A percentile compares a stretch with the other conserved stretches of the same genome.
Conservation (phyloP, 345 rosid genomes). For the Arabidopsis arenosa region DNA sequence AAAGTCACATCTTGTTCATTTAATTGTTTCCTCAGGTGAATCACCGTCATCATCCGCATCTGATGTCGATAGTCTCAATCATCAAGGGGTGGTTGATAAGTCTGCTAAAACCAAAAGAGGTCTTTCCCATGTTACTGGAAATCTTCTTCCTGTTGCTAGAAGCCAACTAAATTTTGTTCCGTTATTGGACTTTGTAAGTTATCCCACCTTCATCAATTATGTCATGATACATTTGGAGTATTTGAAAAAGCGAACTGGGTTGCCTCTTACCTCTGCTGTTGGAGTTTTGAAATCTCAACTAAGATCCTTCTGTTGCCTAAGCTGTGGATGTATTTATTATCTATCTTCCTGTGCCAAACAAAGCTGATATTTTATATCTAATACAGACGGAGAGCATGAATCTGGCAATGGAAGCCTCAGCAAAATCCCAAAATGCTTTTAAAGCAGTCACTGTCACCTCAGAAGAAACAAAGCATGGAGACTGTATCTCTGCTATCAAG, state of each 20-base stretch:
- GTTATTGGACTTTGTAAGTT: slow-evolving; percentile 77
- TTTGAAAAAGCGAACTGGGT: not conserved
- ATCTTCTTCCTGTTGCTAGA: slow-evolving; percentile 51
- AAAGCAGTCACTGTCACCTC: slow-evolving; percentile 47
- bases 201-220: slow-evolving; percentile 14
- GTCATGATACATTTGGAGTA: slow-evolving; percentile 13
- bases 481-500: slow-evolving; percentile 56
- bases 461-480: slow-evolving; percentile 52
- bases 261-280: not conserved
- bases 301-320: slow-evolving; percentile 19
- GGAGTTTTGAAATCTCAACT: slow-evolving; percentile 15
- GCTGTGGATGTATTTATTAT: not conserved
- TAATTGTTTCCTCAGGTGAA: slow-evolving; percentile 64
- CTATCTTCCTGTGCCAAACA: slow-evolving; percentile 25
- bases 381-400: slow-evolving; percentile 69
- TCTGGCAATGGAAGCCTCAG: slow-evolving; percentile 80
- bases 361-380: slow-evolving; percentile 41
- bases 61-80: slow-evolving; percentile 75
- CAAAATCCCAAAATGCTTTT: slow-evolving; percentile 63
- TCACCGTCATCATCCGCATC: slow-evolving; percentile 93
- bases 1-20: slow-evolving; percentile 11
- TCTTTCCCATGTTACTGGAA: slow-evolving; percentile 57
- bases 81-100: slow-evolving; percentile 60
- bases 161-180: slow-evolving; percentile 54
- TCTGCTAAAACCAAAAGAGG: slow-evolving; percentile 54